Evolutionary conservation across 176 grass and related monocot genomes (phyloP).

Genomic region (Bolboschoenus planiculmis): DNA sequence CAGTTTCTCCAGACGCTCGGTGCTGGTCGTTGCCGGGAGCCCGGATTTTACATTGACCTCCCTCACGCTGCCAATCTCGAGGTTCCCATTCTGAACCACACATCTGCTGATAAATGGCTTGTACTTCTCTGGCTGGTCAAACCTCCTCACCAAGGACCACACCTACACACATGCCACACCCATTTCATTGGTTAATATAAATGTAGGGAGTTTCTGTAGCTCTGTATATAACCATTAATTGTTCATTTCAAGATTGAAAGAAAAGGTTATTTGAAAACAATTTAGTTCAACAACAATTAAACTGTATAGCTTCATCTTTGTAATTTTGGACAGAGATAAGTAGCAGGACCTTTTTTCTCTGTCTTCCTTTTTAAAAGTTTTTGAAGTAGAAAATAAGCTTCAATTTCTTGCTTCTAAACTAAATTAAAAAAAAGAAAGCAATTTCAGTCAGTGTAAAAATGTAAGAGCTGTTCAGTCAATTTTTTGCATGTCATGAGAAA

Average conservation of each 20-base stretch:
- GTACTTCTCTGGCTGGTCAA: constrained; percentile 93
- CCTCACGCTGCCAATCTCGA: constrained; percentile 80
- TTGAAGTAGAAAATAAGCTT: not conserved
- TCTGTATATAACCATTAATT: not conserved
- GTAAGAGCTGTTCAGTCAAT: not conserved
- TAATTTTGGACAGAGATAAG: not conserved
- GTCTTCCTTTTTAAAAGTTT: not conserved
- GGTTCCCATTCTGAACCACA: constrained; percentile 61
- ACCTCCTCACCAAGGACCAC: constrained; percentile 95
- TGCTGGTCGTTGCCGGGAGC: constrained; percentile 81
- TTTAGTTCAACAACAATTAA: not conserved
- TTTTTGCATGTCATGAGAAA: not conserved
- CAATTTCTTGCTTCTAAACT: not conserved
- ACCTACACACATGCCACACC: constrained; percentile 33
- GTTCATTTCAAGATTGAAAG: not conserved
- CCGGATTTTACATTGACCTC: constrained; percentile 95
- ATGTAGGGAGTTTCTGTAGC: not conserved
- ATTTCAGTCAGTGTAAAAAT: not conserved
- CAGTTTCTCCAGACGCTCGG: constrained; percentile 63
- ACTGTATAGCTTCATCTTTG: not conserved
- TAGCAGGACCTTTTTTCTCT: not conserved
- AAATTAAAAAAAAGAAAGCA: not conserved
- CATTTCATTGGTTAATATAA: not conserved
- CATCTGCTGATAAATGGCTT: constrained; percentile 95
- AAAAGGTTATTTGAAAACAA: not conserved